Base-by-base conservation (phyloP, 2,329 filamentous ascomycete genomes). In the Polychaeton citri region DNA sequence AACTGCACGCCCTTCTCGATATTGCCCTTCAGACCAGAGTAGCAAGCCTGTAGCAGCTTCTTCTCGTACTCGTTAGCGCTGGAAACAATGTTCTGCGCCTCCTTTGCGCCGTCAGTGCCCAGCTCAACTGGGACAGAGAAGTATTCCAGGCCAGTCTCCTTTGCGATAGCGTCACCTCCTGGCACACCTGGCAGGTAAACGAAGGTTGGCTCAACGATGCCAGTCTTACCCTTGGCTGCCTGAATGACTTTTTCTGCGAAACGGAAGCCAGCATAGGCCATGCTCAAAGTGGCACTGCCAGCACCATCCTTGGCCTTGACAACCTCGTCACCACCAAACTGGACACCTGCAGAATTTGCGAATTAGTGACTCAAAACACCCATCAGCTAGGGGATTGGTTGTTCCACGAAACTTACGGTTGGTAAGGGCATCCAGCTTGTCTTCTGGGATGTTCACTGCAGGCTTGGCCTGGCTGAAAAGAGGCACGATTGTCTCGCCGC, bases 271-370 rank as follows among this genome's bases (percentile, higher is more conserved):
- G 90, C 90, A 60, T 86, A 92, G 42, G 86, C 86, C 86, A 94
- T 94, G 52, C 85, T 93, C 37, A 94, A 73, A 40, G 86, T 94
- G 48, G 86, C 86, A 42, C 84, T 92, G 46, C 86, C 86, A 57
- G 79, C 78, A 54, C 86, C 86, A 48, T 90, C 82, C 76, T 94
- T 94, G 59, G 86, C 86, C 72, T 88, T 79, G 61, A 94, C 86
- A 45, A 94, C 86, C 69, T 94, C 86, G 51, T 98, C 90, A 71
- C 90, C 90, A 60, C 90, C 90, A 52, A 95, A 96, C 65, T 98
- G 90, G 39, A 96, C 83, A 50, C 74, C 72, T 76, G 45, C 16
- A 3, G 12, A 21, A n/a, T n/a, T n/a, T n/a, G n/a, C n/a, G n/a
- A n/a, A n/a, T n/a, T n/a, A 19, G 9, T 7, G 7, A 13, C 19